Percentiles rank a stretch among this genome's conserved stretches.
These are phyloP conservation scores for Fusarium sp. DNA, from an alignment of 2,329 filamentous ascomycete genomes.

Conservation along the genomic window DNA sequence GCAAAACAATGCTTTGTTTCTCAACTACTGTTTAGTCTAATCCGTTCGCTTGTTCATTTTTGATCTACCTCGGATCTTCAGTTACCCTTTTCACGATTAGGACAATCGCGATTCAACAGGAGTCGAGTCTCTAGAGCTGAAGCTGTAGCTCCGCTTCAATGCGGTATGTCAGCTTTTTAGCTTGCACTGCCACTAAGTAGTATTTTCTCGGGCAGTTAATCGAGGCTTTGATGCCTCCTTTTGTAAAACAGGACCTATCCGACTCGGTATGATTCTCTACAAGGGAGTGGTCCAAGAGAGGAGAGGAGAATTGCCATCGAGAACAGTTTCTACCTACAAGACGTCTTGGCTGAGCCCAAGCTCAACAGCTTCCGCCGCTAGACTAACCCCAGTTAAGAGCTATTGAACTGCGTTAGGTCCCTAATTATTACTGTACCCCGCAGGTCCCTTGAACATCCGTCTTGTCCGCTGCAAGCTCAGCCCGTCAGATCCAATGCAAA, in stretches of 20 bases:
- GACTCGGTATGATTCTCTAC: background rate
- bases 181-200: slow-evolving; percentile 1
- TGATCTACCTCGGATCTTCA: background rate
- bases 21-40: background rate
- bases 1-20: background rate
- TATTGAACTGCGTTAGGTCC: background rate
- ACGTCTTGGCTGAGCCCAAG: background rate
- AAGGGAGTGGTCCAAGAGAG: background rate
- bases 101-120: background rate
- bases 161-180: background rate
- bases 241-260: background rate
- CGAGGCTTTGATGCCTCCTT: background rate
- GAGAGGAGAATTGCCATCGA: background rate
- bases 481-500: background rate
- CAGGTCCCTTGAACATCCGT: slow-evolving; percentile 23
- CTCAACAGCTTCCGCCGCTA: background rate
- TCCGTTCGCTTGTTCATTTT: background rate
- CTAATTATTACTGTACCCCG: slow-evolving; percentile 11
- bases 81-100: background rate
- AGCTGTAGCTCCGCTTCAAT: background rate
- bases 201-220: background rate
- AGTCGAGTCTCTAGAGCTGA: background rate
- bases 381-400: background rate
- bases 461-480: background rate
- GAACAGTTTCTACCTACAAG: background rate